Conservation (phyloP, 2,329 filamentous ascomycete genomes). For the Aplosporella prunicola region DNA sequence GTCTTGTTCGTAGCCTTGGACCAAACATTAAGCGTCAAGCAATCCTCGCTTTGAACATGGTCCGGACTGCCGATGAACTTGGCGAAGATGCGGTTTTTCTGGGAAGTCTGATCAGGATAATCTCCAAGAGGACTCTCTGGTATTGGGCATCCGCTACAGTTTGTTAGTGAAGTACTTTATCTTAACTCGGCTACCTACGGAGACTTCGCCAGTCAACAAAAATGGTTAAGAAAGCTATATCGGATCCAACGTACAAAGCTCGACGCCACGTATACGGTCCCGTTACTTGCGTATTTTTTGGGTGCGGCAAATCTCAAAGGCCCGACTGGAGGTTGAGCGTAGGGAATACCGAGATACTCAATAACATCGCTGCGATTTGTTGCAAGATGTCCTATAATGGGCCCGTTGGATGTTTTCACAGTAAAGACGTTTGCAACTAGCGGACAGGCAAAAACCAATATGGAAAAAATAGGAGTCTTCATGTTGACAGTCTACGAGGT, state of each 20-base stretch:
- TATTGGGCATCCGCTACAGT: neutral
- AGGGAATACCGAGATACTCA: slow-evolving; percentile 29
- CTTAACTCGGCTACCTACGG: too few relatives aligned
- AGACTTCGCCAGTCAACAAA: too few relatives aligned
- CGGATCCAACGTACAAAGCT: slow-evolving; percentile 14
- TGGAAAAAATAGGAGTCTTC: too few relatives aligned
- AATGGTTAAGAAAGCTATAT: slow-evolving; percentile 11
- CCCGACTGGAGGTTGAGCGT: slow-evolving; percentile 25
- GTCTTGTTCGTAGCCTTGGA: slow-evolving; percentile 17
- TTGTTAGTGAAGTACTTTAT: neutral
- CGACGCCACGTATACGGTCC: slow-evolving; percentile 18
- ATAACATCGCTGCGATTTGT: slow-evolving; percentile 17
- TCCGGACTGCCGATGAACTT: neutral
- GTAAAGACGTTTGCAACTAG: too few relatives aligned
- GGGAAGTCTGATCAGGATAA: neutral
- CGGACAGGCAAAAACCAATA: too few relatives aligned
- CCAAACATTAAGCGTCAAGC: slow-evolving; percentile 27
- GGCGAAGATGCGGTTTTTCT: neutral
- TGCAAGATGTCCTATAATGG: slow-evolving; percentile 23
- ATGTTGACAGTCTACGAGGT: too few relatives aligned
- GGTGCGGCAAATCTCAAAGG: slow-evolving; percentile 25
- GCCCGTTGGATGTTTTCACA: slow-evolving; percentile 25
- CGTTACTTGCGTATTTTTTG: slow-evolving; percentile 17
- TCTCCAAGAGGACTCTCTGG: slow-evolving; percentile 18
- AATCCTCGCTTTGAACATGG: slow-evolving; percentile 19